Evolutionary conservation across 306 rosid species (phyloP).

Genomic region (Rosa persica): DNA sequence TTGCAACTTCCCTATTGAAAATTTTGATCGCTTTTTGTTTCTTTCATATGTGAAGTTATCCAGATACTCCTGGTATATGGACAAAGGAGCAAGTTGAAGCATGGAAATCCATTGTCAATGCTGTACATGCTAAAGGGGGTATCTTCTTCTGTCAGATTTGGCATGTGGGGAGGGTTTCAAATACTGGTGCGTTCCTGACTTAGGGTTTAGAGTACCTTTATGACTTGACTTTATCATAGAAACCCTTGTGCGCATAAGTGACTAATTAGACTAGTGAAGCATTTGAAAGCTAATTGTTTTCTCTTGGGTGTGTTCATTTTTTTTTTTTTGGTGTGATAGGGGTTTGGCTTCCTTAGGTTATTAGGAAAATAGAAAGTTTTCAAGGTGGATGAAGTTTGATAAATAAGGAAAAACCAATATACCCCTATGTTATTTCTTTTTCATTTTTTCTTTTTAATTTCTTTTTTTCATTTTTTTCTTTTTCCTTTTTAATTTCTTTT

Average conservation of each 20-base stretch:
- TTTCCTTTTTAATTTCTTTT: no score
- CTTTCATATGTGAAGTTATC: slow-evolving; percentile 15
- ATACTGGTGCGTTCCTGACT: slow-evolving; percentile 14
- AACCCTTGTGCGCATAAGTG: neutral
- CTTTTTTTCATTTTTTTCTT: no score
- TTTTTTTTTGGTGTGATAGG: no score
- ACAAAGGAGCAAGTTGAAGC: slow-evolving; percentile 52
- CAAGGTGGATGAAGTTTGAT: neutral
- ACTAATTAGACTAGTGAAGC: neutral
- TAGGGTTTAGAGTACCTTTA: neutral
- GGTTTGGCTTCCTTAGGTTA: no score
- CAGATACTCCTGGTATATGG: slow-evolving; percentile 47
- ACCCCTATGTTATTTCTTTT: no score
- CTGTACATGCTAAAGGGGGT: slow-evolving; percentile 49
- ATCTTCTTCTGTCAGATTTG: slow-evolving; percentile 48
- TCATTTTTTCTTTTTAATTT: no score
- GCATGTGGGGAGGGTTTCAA: slow-evolving; percentile 52
- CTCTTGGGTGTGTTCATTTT: no score
- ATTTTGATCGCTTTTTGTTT: neutral
- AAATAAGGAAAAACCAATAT: no score
- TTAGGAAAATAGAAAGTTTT: neutral
- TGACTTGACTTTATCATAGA: neutral
- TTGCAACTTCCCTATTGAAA: neutral
- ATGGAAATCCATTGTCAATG: slow-evolving; percentile 53
- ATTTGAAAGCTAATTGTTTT: neutral